These are phyloP conservation scores for Sarocladiaceae sp. DNA, from an alignment of 2,329 filamentous ascomycete genomes.

Conservation along the genomic window DNA sequence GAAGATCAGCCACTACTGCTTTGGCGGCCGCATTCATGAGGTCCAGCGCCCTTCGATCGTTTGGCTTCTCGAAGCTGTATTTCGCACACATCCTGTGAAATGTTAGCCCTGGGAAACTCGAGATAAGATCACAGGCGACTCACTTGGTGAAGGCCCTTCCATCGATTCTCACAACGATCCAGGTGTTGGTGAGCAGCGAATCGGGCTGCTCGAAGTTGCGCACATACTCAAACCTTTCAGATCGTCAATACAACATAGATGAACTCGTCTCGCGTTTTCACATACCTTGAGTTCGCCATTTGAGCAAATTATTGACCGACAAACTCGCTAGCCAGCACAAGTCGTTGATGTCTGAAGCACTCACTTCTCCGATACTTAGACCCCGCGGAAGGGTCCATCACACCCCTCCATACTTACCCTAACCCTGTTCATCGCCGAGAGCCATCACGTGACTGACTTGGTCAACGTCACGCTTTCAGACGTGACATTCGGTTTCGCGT, in stretches of 20 bases:
- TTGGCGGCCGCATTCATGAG: slow-evolving; percentile 94
- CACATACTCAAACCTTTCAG: slow-evolving; percentile 81
- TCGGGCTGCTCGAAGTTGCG: slow-evolving; percentile 82
- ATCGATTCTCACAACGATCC: slow-evolving; percentile 91
- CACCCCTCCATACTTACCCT: too few species aligned
- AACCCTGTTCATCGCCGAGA: too few species aligned
- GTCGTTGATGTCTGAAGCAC: not conserved
- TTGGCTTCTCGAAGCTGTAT: slow-evolving; percentile 86
- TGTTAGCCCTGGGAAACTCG: not conserved
- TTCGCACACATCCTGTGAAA: slow-evolving; percentile 66
- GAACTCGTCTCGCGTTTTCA: slow-evolving; percentile 12
- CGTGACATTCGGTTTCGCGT: too few species aligned
- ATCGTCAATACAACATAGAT: slow-evolving; percentile 13
- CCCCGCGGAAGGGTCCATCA: too few species aligned
- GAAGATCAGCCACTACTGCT: slow-evolving; percentile 73
- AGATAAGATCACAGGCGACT: slow-evolving; percentile 14
- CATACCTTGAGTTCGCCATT: slow-evolving; percentile 53
- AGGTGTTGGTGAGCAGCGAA: slow-evolving; percentile 78
- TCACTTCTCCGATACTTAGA: too few species aligned
- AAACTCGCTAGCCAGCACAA: not conserved
- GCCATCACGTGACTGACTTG: too few species aligned
- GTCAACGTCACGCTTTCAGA: too few species aligned
- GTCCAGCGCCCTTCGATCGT: slow-evolving; percentile 78
- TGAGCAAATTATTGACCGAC: slow-evolving; percentile 5
- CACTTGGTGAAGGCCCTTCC: slow-evolving; percentile 94